phyloP scores from a whole-genome alignment of 768 basidiomycete species.

The Hygrophorus russula region DNA sequence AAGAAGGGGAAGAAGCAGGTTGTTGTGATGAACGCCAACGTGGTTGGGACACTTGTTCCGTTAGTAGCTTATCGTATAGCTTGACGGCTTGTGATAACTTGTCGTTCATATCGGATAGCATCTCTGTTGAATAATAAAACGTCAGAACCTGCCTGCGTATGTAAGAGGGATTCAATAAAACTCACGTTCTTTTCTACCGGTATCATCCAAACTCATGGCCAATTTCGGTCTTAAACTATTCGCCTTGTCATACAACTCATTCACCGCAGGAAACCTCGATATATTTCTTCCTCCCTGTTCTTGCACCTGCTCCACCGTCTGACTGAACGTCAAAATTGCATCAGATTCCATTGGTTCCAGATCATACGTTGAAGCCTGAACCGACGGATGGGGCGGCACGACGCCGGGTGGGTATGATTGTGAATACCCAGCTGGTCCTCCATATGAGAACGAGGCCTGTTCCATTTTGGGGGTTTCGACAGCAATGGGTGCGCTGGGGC shows the following conservation, averaged over 20 bases:
- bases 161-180: conserved; percentile 1
- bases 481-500: conserved; percentile 65
- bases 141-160: conserved; percentile 1
- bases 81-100: conserved; percentile 89
- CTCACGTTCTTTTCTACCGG: conserved; percentile 75
- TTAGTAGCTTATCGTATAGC: conserved; percentile 81
- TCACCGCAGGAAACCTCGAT: conserved; percentile 72
- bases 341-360: conserved; percentile 75
- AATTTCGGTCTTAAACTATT: conserved; percentile 71
- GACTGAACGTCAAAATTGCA: conserved; percentile 32
- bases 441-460: conserved; percentile 23
- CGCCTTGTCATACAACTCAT: conserved; percentile 78
- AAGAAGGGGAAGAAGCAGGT: conserved; percentile 17
- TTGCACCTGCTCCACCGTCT: no score
- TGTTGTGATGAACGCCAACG: conserved; percentile 39
- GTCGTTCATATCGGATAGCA: conserved; percentile 88
- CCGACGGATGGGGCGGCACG: conserved; percentile 26
- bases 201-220: conserved; percentile 73
- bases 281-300: conserved; percentile 45
- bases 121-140: conserved; percentile 33
- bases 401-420: conserved; percentile 32
- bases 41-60: conserved; percentile 69
- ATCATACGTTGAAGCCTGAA: conserved; percentile 65
- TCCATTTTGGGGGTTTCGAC: conserved; percentile 41
- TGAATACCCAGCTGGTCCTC: conserved; percentile 20